Conservation (phyloP, 768 basidiomycete genomes). For the Leccinum sublutescens region DNA sequence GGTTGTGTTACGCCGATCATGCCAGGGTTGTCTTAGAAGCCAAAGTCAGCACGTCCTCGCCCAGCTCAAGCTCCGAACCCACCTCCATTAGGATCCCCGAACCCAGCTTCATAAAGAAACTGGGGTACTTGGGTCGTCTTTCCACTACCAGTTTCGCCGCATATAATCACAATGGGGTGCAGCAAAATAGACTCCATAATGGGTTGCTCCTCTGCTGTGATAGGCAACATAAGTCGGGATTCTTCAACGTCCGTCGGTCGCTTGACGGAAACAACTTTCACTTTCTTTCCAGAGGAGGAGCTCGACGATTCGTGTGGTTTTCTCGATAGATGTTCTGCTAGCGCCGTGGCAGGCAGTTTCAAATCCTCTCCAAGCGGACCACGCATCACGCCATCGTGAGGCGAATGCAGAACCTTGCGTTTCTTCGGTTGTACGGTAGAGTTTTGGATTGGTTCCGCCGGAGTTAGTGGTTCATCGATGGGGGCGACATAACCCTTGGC, state of each 20-base stretch:
- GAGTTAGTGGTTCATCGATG: conserved; percentile 12
- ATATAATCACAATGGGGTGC: conserved; percentile 70
- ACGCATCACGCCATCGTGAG: conserved; percentile 46
- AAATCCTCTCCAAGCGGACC: conserved; percentile 82
- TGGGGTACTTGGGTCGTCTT: conserved; percentile 99
- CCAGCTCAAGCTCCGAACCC: conserved; percentile 19
- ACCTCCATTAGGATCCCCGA: conserved; percentile 84
- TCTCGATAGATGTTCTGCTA: conserved; percentile 46
- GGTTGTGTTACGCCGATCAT: conserved; percentile 99
- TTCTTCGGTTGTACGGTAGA: conserved; percentile 39
- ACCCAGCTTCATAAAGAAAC: conserved; percentile 97
- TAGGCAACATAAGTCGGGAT: conserved; percentile 76
- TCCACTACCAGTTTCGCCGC: conserved; percentile 96
- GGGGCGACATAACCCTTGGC: conserved; percentile 40
- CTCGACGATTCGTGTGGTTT: not conserved
- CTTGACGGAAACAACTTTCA: conserved; percentile 51
- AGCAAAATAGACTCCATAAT: conserved; percentile 91
- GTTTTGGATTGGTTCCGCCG: conserved; percentile 10
- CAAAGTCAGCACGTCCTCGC: conserved; percentile 4
- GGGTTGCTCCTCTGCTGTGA: conserved; percentile 88
- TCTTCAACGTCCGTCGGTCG: conserved; percentile 75
- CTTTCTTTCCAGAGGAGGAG: conserved; percentile 20
- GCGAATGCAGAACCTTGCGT: conserved; percentile 39
- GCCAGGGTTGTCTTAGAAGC: conserved; percentile 82
- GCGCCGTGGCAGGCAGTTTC: conserved; percentile 61